Conservation (phyloP, 768 basidiomycete genomes). For the Phanerodontia chrysosporium region DNA sequence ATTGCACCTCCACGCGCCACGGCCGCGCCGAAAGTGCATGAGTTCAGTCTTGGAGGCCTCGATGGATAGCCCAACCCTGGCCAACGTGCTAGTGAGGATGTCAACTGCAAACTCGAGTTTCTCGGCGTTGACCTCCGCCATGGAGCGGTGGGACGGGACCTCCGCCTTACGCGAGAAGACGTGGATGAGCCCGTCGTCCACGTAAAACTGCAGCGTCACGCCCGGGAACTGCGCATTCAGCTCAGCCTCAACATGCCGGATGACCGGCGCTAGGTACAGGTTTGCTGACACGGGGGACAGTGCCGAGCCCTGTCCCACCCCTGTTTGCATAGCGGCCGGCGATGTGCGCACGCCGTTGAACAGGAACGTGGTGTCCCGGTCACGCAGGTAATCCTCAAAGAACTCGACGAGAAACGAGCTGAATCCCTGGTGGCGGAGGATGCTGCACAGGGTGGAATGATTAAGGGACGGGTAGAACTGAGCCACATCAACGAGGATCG, state of each 20-base stretch:
- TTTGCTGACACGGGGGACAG: constrained; percentile 14
- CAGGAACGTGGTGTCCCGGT: constrained; percentile 1
- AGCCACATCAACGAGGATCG: constrained; percentile 13
- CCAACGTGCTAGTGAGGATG: neutral
- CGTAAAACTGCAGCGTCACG: constrained; percentile 9
- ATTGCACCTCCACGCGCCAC: neutral
- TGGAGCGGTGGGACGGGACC: neutral
- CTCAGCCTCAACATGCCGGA: neutral
- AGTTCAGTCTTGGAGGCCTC: constrained; percentile 12
- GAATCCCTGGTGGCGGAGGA: constrained; percentile 12
- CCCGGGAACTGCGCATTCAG: no score
- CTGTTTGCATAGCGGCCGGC: neutral
- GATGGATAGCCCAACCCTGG: constrained; percentile 2
- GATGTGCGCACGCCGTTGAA: constrained; percentile 1
- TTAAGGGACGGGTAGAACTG: constrained; percentile 20
- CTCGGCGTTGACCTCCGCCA: no score
- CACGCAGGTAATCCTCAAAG: constrained; percentile 9
- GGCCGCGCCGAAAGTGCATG: constrained; percentile 12
- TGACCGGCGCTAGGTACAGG: constrained; percentile 13
- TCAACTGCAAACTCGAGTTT: neutral
- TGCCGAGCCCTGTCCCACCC: constrained; percentile 14
- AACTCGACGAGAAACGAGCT: constrained; percentile 1
- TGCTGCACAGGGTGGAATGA: neutral
- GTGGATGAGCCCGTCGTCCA: constrained; percentile 13
- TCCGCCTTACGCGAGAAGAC: neutral